phyloP scores from a whole-genome alignment of 192 early-diverging fungal species.

The Podila epigama region DNA sequence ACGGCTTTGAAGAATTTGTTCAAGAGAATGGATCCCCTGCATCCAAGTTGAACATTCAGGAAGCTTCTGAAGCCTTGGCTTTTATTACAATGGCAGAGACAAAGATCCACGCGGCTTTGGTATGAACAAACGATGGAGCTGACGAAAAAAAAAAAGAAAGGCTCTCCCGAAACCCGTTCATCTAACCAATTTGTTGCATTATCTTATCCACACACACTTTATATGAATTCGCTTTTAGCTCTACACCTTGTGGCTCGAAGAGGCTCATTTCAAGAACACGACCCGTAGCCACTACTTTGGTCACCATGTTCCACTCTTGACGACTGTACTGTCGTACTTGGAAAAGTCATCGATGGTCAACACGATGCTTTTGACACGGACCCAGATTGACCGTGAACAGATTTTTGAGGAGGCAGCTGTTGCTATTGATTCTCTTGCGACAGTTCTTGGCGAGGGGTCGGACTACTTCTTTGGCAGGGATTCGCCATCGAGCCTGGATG shows the following conservation, averaged over 20 bases:
- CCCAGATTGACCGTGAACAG: conserved; percentile 43
- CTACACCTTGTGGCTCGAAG: conserved; percentile 46
- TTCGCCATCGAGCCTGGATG: conserved; percentile 29
- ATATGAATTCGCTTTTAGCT: conserved; percentile 1
- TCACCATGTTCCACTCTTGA: conserved; percentile 24
- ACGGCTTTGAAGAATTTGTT: conserved; percentile 31
- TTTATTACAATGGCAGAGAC: conserved; percentile 35
- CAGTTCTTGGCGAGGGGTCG: conserved; percentile 9
- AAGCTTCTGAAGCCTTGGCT: conserved; percentile 39
- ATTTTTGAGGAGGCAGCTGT: conserved; percentile 43
- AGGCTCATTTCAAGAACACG: conserved; percentile 35
- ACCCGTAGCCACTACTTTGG: conserved; percentile 46
- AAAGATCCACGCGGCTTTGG: conserved; percentile 44
- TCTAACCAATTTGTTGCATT: too few species aligned
- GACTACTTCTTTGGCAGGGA: conserved; percentile 45
- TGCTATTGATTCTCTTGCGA: conserved; percentile 26
- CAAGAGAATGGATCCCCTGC: conserved; percentile 21
- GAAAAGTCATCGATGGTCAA: conserved; percentile 30
- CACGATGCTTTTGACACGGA: conserved; percentile 40
- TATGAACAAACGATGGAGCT: too few species aligned
- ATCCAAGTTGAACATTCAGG: conserved; percentile 7
- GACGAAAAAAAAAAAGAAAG: too few species aligned
- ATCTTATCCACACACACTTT: not conserved
- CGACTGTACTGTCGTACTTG: conserved; percentile 12
- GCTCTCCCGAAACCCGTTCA: too few species aligned